A percentile compares a stretch with the other conserved stretches of the same genome.
Evolutionary conservation across 2,329 filamentous ascomycete genomes (phyloP).

Genomic region (Scleromitrula shiraiana): DNA sequence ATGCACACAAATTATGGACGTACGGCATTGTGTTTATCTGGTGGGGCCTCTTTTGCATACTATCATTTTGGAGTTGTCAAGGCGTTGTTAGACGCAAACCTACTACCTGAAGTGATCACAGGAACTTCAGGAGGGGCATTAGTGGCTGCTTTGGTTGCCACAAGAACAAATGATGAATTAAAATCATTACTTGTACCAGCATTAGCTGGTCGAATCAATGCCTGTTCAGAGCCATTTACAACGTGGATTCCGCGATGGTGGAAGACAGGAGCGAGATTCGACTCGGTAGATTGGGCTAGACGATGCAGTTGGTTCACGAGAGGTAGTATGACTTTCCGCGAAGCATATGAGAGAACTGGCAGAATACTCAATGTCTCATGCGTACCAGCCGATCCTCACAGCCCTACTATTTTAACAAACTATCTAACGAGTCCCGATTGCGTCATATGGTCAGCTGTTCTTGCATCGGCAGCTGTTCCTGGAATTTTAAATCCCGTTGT

Average conservation of each 20-base stretch:
- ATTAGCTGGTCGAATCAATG: constrained; percentile 13
- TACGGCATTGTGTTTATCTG: constrained; percentile 86
- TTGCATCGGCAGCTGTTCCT: constrained; percentile 91
- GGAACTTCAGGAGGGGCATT: constrained; percentile 92
- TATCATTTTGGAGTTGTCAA: constrained; percentile 94
- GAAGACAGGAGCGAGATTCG: constrained; percentile 86
- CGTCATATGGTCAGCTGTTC: constrained; percentile 94
- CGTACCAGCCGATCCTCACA: constrained; percentile 91
- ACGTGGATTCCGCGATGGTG: constrained; percentile 83
- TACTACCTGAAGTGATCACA: constrained; percentile 89
- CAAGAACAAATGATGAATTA: constrained; percentile 85
- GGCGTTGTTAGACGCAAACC: constrained; percentile 75
- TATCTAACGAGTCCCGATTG: constrained; percentile 94
- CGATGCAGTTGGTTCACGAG: constrained; percentile 83
- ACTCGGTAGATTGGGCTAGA: constrained; percentile 84
- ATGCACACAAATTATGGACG: constrained; percentile 85
- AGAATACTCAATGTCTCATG: constrained; percentile 94
- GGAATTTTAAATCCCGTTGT: constrained; percentile 94
- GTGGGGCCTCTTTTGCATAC: constrained; percentile 90
- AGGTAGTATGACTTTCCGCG: constrained; percentile 87
- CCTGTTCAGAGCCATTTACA: constrained; percentile 55
- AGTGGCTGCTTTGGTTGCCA: constrained; percentile 78
- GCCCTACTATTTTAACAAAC: constrained; percentile 81
- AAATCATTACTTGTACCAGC: constrained; percentile 57
- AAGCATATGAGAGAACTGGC: constrained; percentile 89